Conservation (phyloP, 1,139 yeast species). For the Blastobotrys raffinosifermentans region DNA sequence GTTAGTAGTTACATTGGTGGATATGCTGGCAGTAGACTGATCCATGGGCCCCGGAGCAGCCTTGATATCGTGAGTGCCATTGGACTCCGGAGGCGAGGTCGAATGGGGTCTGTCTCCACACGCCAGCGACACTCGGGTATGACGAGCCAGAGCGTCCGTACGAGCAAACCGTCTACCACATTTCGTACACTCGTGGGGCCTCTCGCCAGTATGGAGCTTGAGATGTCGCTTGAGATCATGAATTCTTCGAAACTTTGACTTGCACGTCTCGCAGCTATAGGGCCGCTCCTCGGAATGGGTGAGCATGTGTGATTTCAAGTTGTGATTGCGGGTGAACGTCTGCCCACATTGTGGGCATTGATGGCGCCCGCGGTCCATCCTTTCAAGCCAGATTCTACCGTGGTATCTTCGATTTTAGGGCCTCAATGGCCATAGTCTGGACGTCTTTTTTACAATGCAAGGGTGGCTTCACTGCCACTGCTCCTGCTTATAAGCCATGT, state of each 20-base stretch:
- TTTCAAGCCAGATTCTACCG: no score
- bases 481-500: no score
- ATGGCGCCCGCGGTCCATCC: no score
- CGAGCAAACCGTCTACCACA: conserved; percentile 70
- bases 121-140: conserved; percentile 40
- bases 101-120: conserved; percentile 15
- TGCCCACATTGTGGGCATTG: conserved; percentile 53
- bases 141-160: conserved; percentile 70
- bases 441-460: no score
- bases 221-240: conserved; percentile 75
- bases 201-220: conserved; percentile 70
- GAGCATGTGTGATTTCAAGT: conserved; percentile 65
- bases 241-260: conserved; percentile 57
- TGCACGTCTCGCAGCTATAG: conserved; percentile 60
- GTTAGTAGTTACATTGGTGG: background rate
- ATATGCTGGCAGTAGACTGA: no score
- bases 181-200: conserved; percentile 54
- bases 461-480: no score
- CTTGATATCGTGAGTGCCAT: conserved; percentile 2
- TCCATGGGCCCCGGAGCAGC: no score
- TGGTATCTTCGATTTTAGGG: no score
- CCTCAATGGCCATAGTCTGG: no score
- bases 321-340: conserved; percentile 63
- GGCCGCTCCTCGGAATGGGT: conserved; percentile 67
- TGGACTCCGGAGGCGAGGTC: background rate